These are phyloP conservation scores for Saccharomycopsis sp. DNA, from an alignment of 805 yeast genomes.

Conservation along the genomic window DNA sequence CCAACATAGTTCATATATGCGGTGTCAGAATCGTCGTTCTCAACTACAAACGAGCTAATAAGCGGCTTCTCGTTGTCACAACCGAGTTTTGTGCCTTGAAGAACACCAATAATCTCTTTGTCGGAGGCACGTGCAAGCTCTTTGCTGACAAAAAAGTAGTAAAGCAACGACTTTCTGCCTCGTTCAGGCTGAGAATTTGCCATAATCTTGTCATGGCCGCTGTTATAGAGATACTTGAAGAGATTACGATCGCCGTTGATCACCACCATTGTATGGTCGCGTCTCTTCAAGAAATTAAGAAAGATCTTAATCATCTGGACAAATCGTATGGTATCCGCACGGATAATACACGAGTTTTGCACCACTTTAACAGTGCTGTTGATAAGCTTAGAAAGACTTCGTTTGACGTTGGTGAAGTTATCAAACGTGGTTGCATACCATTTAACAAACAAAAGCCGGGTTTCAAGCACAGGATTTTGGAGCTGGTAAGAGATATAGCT, in stretches of 20 bases:
- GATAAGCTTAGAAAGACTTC: slow-evolving; percentile 77
- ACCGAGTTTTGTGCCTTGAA: slow-evolving; percentile 46
- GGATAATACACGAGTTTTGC: slow-evolving; percentile 63
- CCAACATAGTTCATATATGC: not conserved
- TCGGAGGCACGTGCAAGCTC: slow-evolving; percentile 34
- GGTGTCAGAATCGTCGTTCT: not conserved
- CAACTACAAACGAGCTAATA: slow-evolving; percentile 10
- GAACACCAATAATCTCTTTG: slow-evolving; percentile 37
- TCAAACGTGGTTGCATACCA: slow-evolving; percentile 68
- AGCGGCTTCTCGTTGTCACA: slow-evolving; percentile 35
- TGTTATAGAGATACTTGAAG: slow-evolving; percentile 71
- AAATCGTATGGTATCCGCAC: slow-evolving; percentile 32
- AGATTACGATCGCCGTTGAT: slow-evolving; percentile 41
- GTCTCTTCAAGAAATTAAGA: slow-evolving; percentile 23
- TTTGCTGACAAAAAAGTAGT: slow-evolving; percentile 70
- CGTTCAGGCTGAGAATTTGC: too few species aligned
- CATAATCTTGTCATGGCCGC: slow-evolving; percentile 62
- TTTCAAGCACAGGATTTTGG: slow-evolving; percentile 39
- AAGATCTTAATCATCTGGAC: slow-evolving; percentile 6
- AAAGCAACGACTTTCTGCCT: not conserved
- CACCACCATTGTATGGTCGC: slow-evolving; percentile 46
- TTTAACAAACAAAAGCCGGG: slow-evolving; percentile 34
- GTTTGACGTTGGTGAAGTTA: slow-evolving; percentile 66
- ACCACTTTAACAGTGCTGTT: slow-evolving; percentile 60
- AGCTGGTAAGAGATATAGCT: slow-evolving; percentile 69